Evolutionary conservation across 2,329 filamentous ascomycete species (phyloP).

Genomic region (Acephala macrosclerotiorum): DNA sequence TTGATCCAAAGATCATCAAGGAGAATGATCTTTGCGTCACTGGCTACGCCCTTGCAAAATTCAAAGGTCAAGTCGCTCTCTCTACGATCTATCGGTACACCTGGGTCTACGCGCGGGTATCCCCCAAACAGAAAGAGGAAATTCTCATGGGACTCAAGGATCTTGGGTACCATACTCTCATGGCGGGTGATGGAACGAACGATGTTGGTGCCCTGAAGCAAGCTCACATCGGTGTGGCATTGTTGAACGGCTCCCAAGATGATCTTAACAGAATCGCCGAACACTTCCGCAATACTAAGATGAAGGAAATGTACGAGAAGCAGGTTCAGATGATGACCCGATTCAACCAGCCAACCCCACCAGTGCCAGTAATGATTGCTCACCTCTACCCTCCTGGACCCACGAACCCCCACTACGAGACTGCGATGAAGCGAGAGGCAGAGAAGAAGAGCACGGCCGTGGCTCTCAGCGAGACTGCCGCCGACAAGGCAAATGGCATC

Average conservation of each 20-base stretch:
- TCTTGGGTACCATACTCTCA: slow-evolving; percentile 95
- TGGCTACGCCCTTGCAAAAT: slow-evolving; percentile 90
- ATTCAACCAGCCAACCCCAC: slow-evolving; percentile 94
- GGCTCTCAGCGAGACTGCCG: slow-evolving; percentile 56
- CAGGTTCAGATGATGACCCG: slow-evolving; percentile 89
- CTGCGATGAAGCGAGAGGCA: slow-evolving; percentile 87
- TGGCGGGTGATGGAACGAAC: slow-evolving; percentile 98
- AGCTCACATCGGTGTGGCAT: slow-evolving; percentile 94
- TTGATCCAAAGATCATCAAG: slow-evolving; percentile 82
- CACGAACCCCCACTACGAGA: slow-evolving; percentile 91
- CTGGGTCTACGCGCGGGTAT: slow-evolving; percentile 98
- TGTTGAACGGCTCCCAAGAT: slow-evolving; percentile 92
- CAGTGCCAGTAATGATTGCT: slow-evolving; percentile 89
- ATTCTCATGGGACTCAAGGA: slow-evolving; percentile 97
- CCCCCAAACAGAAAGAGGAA: slow-evolving; percentile 98
- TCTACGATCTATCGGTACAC: slow-evolving; percentile 82
- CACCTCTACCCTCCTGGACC: slow-evolving; percentile 93
- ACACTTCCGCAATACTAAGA: slow-evolving; percentile 91
- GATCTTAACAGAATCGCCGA: slow-evolving; percentile 92
- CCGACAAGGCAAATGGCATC: slow-evolving; percentile 60
- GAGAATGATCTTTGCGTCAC: slow-evolving; percentile 95
- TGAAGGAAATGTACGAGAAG: slow-evolving; percentile 99
- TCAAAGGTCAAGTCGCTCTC: slow-evolving; percentile 81
- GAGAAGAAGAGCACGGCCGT: slow-evolving; percentile 75
- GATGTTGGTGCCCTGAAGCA: slow-evolving; percentile 98